Base-by-base conservation (phyloP, 768 basidiomycete genomes). In the Amanita rimosa region DNA sequence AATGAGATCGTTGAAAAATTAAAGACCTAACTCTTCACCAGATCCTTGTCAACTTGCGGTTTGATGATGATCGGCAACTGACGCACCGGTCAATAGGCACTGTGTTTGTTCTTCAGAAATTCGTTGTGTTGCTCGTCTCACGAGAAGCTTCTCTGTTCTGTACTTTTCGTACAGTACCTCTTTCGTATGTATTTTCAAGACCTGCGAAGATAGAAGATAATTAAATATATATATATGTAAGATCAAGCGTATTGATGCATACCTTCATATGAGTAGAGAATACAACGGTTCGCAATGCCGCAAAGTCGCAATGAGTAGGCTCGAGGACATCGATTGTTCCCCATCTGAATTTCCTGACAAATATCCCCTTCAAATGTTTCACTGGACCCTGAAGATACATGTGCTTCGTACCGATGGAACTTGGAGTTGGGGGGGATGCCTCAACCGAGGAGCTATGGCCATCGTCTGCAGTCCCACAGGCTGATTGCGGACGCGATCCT, bases 151-250 rank as follows among this genome's bases (percentile, higher is more conserved):
- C 69, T 92, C 90, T 1, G 89, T 93, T 59, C 94, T 74, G 65
- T 84, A 97, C 57, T 83, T 83, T 71, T 97, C 94, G 63, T 97
- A 97, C 64, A 94, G 66, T 49, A 91, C 86, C 62, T 95, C 88
- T 57, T 83, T 83, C 27, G 92, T 94, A 50, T 79, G 81, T 39
- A 71, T 77, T 67, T 89, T 91, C 52, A 95, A 72, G 58, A 85
- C 72, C 88, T 92, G 60, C 19, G 53, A n/a, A 10, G 17, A 22
- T 17, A 45, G 17, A 9, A 21, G 17, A 26, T 44, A 42, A 13
- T 39, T 26, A 29, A 29, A n/a, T 33, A 24, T 36, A 19, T 16
- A 10, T 10, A n/a, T 33, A 24, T 36, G 13, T 16, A 10, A 13
- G n/a, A 26, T n/a, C 14, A 40, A 19, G n/a, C 21, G 4, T 4